Conservation (phyloP, 345 rosid genomes). For the Camelina laxa region DNA sequence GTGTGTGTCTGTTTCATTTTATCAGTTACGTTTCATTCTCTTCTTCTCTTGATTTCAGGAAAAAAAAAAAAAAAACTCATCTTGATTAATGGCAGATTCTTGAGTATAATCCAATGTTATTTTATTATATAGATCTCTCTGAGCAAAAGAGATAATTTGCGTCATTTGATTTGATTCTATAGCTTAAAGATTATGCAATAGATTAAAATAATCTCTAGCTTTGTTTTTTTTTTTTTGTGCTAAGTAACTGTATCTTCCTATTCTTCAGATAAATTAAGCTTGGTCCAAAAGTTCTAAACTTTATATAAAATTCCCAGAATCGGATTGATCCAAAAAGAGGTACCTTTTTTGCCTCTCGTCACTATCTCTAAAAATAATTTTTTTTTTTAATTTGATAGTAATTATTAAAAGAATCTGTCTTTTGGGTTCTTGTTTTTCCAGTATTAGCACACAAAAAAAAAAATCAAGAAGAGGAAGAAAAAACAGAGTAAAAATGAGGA, state of each 20-base stretch:
- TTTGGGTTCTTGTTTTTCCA: conserved; percentile 17
- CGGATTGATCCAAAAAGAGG: conserved; percentile 41
- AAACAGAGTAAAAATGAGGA: conserved; percentile 34
- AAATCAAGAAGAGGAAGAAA: neutral
- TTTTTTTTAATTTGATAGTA: neutral
- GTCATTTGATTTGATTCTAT: conserved; percentile 43
- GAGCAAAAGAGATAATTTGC: conserved; percentile 29
- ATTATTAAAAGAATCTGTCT: conserved; percentile 29
- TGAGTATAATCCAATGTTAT: conserved; percentile 35
- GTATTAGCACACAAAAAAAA: neutral
- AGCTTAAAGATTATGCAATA: conserved; percentile 30
- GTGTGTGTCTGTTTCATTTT: conserved; percentile 18
- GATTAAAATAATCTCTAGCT: conserved; percentile 33
- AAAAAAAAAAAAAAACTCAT: neutral
- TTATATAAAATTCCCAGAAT: conserved; percentile 28
- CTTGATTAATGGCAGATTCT: conserved; percentile 18
- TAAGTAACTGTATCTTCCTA: conserved; percentile 18
- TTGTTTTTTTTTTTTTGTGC: conserved; percentile 25
- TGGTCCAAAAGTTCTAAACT: conserved; percentile 12
- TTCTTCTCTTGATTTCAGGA: conserved; percentile 10
- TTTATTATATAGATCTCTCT: conserved; percentile 25
- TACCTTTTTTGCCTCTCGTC: conserved; percentile 12
- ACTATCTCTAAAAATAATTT: neutral
- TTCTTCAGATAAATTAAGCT: conserved; percentile 9
- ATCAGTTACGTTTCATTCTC: conserved; percentile 14